Percentiles rank a stretch among this genome's conserved stretches.
These are phyloP conservation scores for Botryotinia narcissicola DNA, from an alignment of 2,329 filamentous ascomycete species.

Conservation along the genomic window DNA sequence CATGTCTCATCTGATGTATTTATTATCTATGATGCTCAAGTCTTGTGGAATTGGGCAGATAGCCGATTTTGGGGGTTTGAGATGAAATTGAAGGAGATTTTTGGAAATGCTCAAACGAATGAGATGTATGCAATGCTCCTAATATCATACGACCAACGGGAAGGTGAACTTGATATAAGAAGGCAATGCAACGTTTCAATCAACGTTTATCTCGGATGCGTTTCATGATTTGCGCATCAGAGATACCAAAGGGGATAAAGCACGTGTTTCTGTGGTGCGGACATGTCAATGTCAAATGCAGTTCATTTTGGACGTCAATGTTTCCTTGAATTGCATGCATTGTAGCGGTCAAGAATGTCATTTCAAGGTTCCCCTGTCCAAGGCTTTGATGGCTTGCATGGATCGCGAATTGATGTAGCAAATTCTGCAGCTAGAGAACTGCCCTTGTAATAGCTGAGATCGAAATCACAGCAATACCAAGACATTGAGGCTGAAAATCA, in stretches of 20 bases:
- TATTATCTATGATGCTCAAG: not conserved
- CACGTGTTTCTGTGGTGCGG: constrained; percentile 11
- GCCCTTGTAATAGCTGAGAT: constrained; percentile 13
- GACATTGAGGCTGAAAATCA: constrained; percentile 15
- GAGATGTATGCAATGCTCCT: not conserved
- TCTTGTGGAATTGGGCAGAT: not conserved
- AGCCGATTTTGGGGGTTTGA: not conserved
- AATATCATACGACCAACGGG: not conserved
- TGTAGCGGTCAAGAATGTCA: constrained; percentile 8
- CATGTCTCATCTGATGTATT: constrained; percentile 15
- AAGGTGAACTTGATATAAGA: not conserved
- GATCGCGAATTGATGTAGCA: constrained; percentile 5
- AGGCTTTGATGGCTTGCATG: constrained; percentile 9
- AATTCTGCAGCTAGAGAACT: constrained; percentile 17
- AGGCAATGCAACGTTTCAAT: constrained; percentile 12
- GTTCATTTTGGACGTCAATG: not conserved
- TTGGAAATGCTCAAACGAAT: not conserved
- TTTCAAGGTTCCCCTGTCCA: not conserved
- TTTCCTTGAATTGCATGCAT: constrained; percentile 1
- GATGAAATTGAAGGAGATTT: not conserved
- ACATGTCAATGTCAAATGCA: constrained; percentile 17
- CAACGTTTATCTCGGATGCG: constrained; percentile 10
- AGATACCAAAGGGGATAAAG: not conserved
- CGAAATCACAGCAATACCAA: not conserved
- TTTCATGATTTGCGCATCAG: not conserved